A percentile compares a stretch with the other conserved stretches of the same genome.
Conservation (phyloP, 177 flowering plant genomes). For the Vitis hybrid region DNA sequence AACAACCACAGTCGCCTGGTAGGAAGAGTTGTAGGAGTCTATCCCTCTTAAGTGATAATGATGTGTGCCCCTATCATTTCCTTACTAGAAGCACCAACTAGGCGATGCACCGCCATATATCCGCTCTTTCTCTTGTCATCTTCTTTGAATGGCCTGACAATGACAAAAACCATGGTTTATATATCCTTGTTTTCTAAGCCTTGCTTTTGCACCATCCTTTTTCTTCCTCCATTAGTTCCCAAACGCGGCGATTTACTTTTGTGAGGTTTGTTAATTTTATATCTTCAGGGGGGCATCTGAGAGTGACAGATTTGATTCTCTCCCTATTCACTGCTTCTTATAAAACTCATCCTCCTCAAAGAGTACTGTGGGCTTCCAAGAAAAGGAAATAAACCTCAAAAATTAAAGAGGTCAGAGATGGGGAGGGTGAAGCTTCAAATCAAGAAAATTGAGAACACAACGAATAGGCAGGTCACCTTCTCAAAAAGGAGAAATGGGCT, state of each 20-base stretch:
- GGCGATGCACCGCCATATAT: no score
- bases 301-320: neutral
- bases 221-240: neutral
- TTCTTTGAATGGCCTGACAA: conserved; percentile 21
- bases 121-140: conserved; percentile 15
- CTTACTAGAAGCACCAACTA: no score
- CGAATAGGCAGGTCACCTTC: conserved; percentile 56
- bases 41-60: no score
- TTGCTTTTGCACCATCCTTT: neutral
- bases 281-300: neutral
- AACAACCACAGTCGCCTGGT: no score
- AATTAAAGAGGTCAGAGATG: conserved; percentile 19
- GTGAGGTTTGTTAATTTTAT: neutral
- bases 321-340: neutral
- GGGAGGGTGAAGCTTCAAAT: conserved; percentile 57
- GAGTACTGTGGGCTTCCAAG: neutral
- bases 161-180: conserved; percentile 19
- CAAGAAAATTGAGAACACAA: conserved; percentile 53
- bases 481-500: conserved; percentile 63
- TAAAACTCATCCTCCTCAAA: neutral
- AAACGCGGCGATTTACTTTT: neutral
- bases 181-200: neutral
- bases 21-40: no score
- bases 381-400: neutral
- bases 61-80: no score